Conservation (phyloP, 805 yeast genomes). For the Hanseniaspora osmophila region DNA sequence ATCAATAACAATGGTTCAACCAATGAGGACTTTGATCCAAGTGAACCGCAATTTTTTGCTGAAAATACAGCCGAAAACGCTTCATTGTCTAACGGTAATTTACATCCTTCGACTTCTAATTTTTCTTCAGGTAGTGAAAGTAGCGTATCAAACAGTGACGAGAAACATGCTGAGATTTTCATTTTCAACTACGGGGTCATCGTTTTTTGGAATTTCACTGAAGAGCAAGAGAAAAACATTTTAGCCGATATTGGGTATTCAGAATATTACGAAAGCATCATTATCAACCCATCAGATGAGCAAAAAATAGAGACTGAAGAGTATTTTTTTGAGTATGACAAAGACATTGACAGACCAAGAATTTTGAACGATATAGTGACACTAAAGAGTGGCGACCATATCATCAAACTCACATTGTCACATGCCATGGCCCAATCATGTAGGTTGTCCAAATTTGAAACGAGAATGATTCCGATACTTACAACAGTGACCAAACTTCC, state of each 20-base stretch:
- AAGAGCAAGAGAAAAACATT: slow-evolving; percentile 81
- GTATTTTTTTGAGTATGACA: slow-evolving; percentile 36
- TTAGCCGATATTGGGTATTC: slow-evolving; percentile 67
- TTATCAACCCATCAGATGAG: slow-evolving; percentile 64
- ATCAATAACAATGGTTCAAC: slow-evolving; percentile 23
- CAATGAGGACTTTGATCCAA: slow-evolving; percentile 63
- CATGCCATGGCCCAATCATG: slow-evolving; percentile 96
- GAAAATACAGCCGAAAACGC: slow-evolving; percentile 18
- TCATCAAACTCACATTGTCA: slow-evolving; percentile 82
- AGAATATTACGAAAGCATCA: slow-evolving; percentile 35
- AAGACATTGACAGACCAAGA: slow-evolving; percentile 46
- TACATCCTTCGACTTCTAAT: not conserved
- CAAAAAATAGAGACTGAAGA: slow-evolving; percentile 88
- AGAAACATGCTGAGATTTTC: slow-evolving; percentile 68
- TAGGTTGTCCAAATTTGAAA: slow-evolving; percentile 79
- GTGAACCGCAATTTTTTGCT: slow-evolving; percentile 84
- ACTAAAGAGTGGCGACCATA: slow-evolving; percentile 77
- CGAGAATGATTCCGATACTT: slow-evolving; percentile 73
- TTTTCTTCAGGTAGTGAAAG: slow-evolving; percentile 7
- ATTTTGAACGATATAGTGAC: slow-evolving; percentile 93
- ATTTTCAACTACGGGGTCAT: slow-evolving; percentile 85
- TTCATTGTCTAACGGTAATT: not conserved
- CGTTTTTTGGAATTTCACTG: slow-evolving; percentile 96
- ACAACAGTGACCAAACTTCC: slow-evolving; percentile 83
- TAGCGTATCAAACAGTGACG: slow-evolving; percentile 13